Base-by-base conservation (phyloP, 768 basidiomycete genomes). In the button mushroom (Agaricus bisporus) region DNA sequence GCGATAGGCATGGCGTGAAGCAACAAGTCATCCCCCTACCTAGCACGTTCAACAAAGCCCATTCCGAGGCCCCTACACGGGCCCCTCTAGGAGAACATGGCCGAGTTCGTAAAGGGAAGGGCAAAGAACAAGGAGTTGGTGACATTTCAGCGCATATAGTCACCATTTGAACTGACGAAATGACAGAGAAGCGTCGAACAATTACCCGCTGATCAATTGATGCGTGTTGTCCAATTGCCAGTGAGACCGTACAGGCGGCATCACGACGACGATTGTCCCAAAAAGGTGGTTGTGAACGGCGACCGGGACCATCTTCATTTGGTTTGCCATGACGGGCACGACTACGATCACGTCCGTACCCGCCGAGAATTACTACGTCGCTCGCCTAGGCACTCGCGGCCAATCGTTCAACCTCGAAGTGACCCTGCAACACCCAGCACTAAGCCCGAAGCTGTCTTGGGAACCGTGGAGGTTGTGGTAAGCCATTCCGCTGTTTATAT, bases 21-120 rank as follows among this genome's bases (percentile, higher is more conserved):
- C 49, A 50, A 17, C 49, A 38, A 14, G 49, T 50, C 5, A 50
- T 50, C 14, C 48, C 48, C 8, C 48, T 41, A 25, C 48, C 48
- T 17, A 36, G 17, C 17, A 49, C 28, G 12, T 39, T 41, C 1
- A 29, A 22, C 38, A 49, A 49, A 28, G 14, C 37, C 37, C 17
- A 18, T 1, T 15, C 8, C 38, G 37, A 41, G 37, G 12, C 10
- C 18, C 11, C 35, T 3, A 8, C 48, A 11, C 35, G 29, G 45
- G 10, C 2, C 10, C 26, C 12, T 14, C 5, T n/a, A 10, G 20
- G 39, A 5, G 48, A 49, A n/a, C 48, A 39, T n/a, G 36, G 37
- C 11, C 48, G 35, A 1, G 22, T 25, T 5, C 48, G n/a, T 35
- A 49, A 49, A 22, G 38, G 26, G 15, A 49, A 49, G 12, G 20